A percentile compares a stretch with the other conserved stretches of the same genome.
Evolutionary conservation across 352 stramenopile species (phyloP).

Genomic region (Aphanomyces invadans): DNA sequence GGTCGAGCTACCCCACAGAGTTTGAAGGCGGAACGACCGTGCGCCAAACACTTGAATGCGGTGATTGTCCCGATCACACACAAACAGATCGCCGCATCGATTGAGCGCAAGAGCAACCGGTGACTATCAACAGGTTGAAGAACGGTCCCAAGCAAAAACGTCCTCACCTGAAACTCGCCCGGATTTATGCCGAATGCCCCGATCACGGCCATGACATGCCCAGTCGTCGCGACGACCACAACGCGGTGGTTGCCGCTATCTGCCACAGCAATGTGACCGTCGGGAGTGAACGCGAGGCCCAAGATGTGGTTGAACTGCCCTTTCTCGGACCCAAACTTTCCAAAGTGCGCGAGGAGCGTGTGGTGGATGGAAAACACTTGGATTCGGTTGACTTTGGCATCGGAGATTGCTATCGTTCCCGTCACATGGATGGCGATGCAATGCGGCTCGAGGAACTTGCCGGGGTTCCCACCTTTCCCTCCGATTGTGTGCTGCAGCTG

Average conservation of each 20-base stretch:
- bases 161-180: conserved; percentile 30
- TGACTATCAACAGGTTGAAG: too few species aligned
- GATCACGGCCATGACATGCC: conserved; percentile 34
- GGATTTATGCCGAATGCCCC: conserved; percentile 31
- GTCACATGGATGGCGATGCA: conserved; percentile 54
- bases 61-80: conserved; percentile 54
- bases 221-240: conserved; percentile 44
- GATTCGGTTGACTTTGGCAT: conserved; percentile 47
- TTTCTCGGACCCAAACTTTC: conserved; percentile 32
- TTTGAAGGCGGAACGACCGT: conserved; percentile 33
- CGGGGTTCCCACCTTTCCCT: conserved; percentile 30
- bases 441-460: conserved; percentile 43
- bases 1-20: conserved; percentile 35
- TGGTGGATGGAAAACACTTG: conserved; percentile 49
- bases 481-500: conserved; percentile 33
- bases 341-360: conserved; percentile 41
- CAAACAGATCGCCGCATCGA: conserved; percentile 42
- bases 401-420: conserved; percentile 49
- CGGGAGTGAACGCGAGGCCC: conserved; percentile 43
- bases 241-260: conserved; percentile 53
- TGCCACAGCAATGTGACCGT: conserved; percentile 39
- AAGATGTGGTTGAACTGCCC: conserved; percentile 44
- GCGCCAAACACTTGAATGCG: conserved; percentile 45
- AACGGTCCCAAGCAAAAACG: not conserved
- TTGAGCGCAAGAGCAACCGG: conserved; percentile 38